Percentiles rank a stretch among this genome's conserved stretches.
phyloP scores from a whole-genome alignment of 2,329 filamentous ascomycete genomes.

The Talaromyces verruculosus region DNA sequence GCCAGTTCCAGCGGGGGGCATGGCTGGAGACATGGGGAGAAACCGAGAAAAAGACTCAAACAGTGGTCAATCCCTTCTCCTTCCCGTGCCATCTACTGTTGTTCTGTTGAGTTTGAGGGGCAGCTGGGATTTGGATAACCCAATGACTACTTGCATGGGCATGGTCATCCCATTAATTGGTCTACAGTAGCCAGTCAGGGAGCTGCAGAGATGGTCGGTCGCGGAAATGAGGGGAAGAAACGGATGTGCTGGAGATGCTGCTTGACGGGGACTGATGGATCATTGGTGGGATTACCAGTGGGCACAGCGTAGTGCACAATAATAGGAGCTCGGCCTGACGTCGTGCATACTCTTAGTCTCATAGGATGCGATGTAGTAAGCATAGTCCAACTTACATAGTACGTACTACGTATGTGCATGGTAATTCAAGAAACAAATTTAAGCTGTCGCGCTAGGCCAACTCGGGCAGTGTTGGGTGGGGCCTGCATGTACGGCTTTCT shows the following conservation, averaged over 20 bases:
- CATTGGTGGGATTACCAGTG: background rate
- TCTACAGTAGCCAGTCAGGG: background rate
- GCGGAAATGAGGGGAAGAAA: conserved; percentile 15
- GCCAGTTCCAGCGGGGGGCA: background rate
- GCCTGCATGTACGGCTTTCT: background rate
- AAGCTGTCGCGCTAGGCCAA: background rate
- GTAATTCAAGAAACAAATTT: background rate
- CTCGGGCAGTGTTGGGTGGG: background rate
- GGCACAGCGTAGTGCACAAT: too few relatives aligned
- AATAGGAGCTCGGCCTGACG: background rate
- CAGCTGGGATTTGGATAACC: background rate
- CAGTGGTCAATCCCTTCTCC: background rate
- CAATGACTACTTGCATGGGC: background rate
- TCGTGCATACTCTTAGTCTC: background rate
- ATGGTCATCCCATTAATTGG: background rate
- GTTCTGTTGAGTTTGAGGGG: background rate
- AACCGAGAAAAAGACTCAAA: background rate
- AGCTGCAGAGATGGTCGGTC: background rate
- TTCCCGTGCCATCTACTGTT: background rate
- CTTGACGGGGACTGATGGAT: background rate
- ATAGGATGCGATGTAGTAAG: background rate
- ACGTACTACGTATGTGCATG: background rate
- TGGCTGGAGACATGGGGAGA: background rate
- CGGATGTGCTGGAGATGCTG: background rate
- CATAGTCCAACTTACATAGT: background rate